phyloP scores from a whole-genome alignment of 805 yeast species.

The Candida berthetii region DNA sequence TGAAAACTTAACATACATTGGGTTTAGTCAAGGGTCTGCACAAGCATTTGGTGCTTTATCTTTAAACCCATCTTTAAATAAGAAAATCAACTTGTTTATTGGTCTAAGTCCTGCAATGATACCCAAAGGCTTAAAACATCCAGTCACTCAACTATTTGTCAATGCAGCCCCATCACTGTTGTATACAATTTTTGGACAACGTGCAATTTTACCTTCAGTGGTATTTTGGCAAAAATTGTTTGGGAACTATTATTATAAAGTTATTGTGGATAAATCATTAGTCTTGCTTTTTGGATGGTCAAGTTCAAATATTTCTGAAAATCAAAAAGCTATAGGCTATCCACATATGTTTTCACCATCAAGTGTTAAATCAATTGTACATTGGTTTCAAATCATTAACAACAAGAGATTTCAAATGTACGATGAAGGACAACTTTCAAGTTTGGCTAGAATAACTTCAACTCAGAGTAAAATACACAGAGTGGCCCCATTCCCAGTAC shows the following conservation, averaged over 20 bases:
- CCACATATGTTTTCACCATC: conserved; percentile 79
- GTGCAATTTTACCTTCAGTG: conserved; percentile 66
- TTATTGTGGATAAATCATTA: conserved; percentile 60
- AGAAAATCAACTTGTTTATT: conserved; percentile 49
- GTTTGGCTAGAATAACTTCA: conserved; percentile 12
- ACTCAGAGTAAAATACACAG: conserved; percentile 30
- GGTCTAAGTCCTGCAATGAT: conserved; percentile 95
- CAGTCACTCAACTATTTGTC: conserved; percentile 67
- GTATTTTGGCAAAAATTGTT: conserved; percentile 71
- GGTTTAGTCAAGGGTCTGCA: conserved; percentile 92
- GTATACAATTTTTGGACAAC: conserved; percentile 65
- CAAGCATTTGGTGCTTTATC: conserved; percentile 85
- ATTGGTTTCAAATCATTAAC: conserved; percentile 79
- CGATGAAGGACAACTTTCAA: conserved; percentile 38
- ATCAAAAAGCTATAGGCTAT: conserved; percentile 69
- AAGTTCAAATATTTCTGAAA: conserved; percentile 53
- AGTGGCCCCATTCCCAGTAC: conserved; percentile 50
- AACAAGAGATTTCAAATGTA: conserved; percentile 69
- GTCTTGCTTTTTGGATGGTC: conserved; percentile 64
- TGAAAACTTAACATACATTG: conserved; percentile 57
- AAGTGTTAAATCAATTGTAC: conserved; percentile 75
- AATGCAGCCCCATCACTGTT: conserved; percentile 71
- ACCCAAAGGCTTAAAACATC: conserved; percentile 77
- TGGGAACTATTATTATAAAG: conserved; percentile 65
- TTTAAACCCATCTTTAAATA: conserved; percentile 55